A percentile compares a stretch with the other conserved stretches of the same genome.
phyloP scores from a whole-genome alignment of 768 basidiomycete species.

The Suillus weaverae region DNA sequence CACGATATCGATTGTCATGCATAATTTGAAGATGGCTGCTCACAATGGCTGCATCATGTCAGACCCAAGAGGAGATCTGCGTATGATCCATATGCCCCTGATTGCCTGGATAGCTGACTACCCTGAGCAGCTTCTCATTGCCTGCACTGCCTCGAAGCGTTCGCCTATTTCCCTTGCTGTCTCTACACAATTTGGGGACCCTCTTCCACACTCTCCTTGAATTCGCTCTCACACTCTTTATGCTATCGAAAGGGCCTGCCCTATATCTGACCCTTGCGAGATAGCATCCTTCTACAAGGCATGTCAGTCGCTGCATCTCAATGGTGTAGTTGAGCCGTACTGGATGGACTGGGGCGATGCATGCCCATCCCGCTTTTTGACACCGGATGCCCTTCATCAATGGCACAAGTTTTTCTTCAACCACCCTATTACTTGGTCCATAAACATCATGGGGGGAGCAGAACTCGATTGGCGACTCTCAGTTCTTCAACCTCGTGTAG shows the following conservation, averaged over 20 bases:
- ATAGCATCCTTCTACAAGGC: constrained; percentile 10
- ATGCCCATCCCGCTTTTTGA: constrained; percentile 22
- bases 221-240: constrained; percentile 4
- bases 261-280: constrained; percentile 20
- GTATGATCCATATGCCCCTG: constrained; percentile 15
- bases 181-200: constrained; percentile 18
- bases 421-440: constrained; percentile 13
- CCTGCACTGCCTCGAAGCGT: constrained; percentile 11
- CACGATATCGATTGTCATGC: constrained; percentile 29
- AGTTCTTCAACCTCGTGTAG: constrained; percentile 18
- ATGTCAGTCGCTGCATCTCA: constrained; percentile 2
- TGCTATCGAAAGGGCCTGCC: constrained; percentile 6
- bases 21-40: constrained; percentile 31
- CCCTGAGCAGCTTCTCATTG: constrained; percentile 19
- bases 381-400: constrained; percentile 28
- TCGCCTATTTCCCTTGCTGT: constrained; percentile 19
- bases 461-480: constrained; percentile 31
- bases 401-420: constrained; percentile 29
- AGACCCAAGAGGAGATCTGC: constrained; percentile 19
- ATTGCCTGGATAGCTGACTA: constrained; percentile 20
- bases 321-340: constrained; percentile 28
- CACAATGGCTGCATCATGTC: constrained; percentile 27
- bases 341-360: constrained; percentile 31
- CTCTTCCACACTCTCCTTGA: constrained; percentile 9
- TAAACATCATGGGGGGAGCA: constrained; percentile 14